phyloP scores from a whole-genome alignment of 2,329 filamentous ascomycete species.

The Cephalotrichum gorgonifer region DNA sequence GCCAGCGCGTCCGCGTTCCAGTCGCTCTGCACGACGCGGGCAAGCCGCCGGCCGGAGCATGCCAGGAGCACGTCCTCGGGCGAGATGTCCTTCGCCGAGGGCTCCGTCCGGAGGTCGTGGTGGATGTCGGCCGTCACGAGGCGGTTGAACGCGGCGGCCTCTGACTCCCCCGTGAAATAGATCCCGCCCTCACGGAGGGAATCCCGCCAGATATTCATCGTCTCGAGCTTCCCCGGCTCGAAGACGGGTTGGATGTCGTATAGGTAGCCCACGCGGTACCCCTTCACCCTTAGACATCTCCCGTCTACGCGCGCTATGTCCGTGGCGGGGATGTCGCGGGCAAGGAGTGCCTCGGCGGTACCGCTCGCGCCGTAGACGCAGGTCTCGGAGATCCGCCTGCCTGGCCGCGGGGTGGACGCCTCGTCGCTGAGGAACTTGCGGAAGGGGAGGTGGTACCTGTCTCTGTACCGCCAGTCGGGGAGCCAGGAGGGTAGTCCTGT shows the following conservation, averaged over 20 bases:
- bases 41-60: conserved; percentile 8
- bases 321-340: conserved; percentile 5
- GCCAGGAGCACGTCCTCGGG: conserved; percentile 7
- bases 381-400: background rate
- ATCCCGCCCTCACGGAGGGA: conserved; percentile 1
- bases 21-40: conserved; percentile 9
- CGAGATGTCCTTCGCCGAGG: background rate
- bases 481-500: conserved; percentile 10
- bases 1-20: conserved; percentile 10
- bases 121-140: conserved; percentile 8
- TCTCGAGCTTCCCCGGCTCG: conserved; percentile 5
- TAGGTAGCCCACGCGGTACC: conserved; percentile 11
- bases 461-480: conserved; percentile 10
- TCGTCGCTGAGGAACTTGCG: conserved; percentile 9
- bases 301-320: conserved; percentile 6
- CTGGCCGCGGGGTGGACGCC: conserved; percentile 4
- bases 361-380: conserved; percentile 10
- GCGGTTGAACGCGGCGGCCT: conserved; percentile 9
- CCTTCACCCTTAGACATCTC: conserved; percentile 8
- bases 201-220: conserved; percentile 6
- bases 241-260: conserved; percentile 9
- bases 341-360: conserved; percentile 4
- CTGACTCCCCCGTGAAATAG: conserved; percentile 11
- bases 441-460: conserved; percentile 9
- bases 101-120: conserved; percentile 3